Conservation (phyloP, 176 grass and related monocot genomes). For the Eremochloa ophiuroides region DNA sequence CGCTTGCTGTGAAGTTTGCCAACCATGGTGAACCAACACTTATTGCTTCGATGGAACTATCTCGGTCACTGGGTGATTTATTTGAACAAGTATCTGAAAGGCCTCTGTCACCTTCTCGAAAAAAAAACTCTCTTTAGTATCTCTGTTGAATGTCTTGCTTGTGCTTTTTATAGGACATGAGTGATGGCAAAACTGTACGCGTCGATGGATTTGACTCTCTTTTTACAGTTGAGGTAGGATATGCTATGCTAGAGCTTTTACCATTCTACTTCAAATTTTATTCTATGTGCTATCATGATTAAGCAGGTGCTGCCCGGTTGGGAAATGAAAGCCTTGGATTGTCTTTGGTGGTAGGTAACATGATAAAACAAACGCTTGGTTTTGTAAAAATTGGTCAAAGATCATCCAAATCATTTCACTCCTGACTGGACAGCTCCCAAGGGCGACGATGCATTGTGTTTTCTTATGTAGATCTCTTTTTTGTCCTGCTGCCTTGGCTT, state of each 20-base stretch:
- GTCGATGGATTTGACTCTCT: slow-evolving; percentile 36
- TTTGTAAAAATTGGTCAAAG: not conserved
- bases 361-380: not conserved
- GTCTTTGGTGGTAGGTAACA: not conserved
- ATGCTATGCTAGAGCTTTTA: slow-evolving; percentile 2
- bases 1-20: slow-evolving; percentile 41
- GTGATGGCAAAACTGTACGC: not conserved
- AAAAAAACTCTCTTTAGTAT: not conserved
- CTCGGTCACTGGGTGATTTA: slow-evolving; percentile 39
- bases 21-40: slow-evolving; percentile 39
- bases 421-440: not conserved
- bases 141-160: slow-evolving; percentile 16
- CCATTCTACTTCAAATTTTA: not conserved
- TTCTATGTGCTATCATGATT: not conserved
- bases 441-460: not conserved
- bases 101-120: not conserved
- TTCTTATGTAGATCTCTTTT: not conserved
- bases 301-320: not conserved
- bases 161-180: slow-evolving; percentile 9
- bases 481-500: not conserved
- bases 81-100: slow-evolving; percentile 36
- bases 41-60: slow-evolving; percentile 26
- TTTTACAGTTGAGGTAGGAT: slow-evolving; percentile 29
- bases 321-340: not conserved
- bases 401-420: not conserved